Base-by-base conservation (phyloP, 2,329 filamentous ascomycete species). In the Curvularia sp. region DNA sequence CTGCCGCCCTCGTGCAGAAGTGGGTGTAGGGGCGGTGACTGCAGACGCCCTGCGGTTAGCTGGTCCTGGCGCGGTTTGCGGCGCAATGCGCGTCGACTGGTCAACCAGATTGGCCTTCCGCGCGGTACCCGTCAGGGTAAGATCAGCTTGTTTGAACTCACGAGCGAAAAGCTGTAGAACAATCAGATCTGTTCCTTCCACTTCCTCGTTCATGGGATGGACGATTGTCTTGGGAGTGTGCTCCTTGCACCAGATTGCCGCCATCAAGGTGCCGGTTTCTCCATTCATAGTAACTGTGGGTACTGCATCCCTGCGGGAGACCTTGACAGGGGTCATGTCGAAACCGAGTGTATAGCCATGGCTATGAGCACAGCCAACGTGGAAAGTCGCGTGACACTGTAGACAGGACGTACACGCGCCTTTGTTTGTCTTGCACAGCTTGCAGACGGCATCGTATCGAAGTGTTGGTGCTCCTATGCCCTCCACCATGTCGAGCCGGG, bases 81-180 rank as follows among this genome's bases (percentile, higher is more conserved):
- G 78, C 21, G 78, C 74, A 47, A 76, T 74, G 23, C 79, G 79
- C 73, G 89, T 91, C 12, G 86, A 86, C 49, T 86, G 83, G 55
- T 86, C 87, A 71, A 89, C 85, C 41, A 95, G 84, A 58, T 92
- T 95, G 21, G 95, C 94, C 78, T 97, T 97, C 53, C 95, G 89
- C 21, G 95, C 92, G 18, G 94, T 97, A 27, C 95, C 95, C 2
- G 93, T 97, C 67, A 97, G 80, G 2, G 91, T 87, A 39, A 94
- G 84, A 74, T 99, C 95, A 8, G 95, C 94, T 78, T 98, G 94
- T 77, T 99, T 99, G 81, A 92, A 97, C 57, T 89, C 93, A 66
- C 89, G 89, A 43, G 90, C 91, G 74, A 91, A 99, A 25, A 96
- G 83, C 75, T 97, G 93, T 49, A 99, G 80, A 9, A 91, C 92